phyloP scores from a whole-genome alignment of 331 rosid species.

The Rhamnella rubrinervis region DNA sequence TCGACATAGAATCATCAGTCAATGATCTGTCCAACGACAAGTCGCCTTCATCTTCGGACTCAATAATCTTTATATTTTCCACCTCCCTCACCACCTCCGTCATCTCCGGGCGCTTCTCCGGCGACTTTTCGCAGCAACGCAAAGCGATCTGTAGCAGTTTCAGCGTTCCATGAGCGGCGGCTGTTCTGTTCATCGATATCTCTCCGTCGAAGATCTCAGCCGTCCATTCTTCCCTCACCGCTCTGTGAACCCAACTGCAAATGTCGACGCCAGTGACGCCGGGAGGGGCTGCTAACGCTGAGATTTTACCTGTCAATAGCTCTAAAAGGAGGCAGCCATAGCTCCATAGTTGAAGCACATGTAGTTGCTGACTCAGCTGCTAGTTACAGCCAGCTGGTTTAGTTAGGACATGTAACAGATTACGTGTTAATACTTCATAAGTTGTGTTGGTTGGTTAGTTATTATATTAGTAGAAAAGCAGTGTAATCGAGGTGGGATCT shows the following conservation, averaged over 20 bases:
- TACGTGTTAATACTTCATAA: too few relatives aligned
- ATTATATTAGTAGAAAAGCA: too few relatives aligned
- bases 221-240: constrained; percentile 81
- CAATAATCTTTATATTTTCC: constrained; percentile 21
- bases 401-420: too few relatives aligned
- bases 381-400: too few relatives aligned
- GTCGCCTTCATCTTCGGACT: constrained; percentile 23
- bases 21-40: constrained; percentile 24
- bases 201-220: constrained; percentile 74
- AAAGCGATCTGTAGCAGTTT: constrained; percentile 50
- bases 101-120: constrained; percentile 42
- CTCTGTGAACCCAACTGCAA: constrained; percentile 61
- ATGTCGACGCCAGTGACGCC: constrained; percentile 51
- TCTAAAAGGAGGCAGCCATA: constrained; percentile 68
- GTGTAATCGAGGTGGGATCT: too few relatives aligned
- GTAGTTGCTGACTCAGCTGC: too few relatives aligned
- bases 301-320: constrained; percentile 61
- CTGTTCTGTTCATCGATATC: constrained; percentile 33
- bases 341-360: constrained; percentile 40
- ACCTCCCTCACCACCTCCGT: constrained; percentile 36
- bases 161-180: constrained; percentile 54
- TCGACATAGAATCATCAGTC: constrained; percentile 33
- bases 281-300: constrained; percentile 45
- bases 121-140: constrained; percentile 32
- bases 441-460: too few relatives aligned